Evolutionary conservation across 305 asterid genomes (phyloP), one percentile per base, ranked within the genome.

Genomic region (Fraxinus xanthoxyloides): DNA sequence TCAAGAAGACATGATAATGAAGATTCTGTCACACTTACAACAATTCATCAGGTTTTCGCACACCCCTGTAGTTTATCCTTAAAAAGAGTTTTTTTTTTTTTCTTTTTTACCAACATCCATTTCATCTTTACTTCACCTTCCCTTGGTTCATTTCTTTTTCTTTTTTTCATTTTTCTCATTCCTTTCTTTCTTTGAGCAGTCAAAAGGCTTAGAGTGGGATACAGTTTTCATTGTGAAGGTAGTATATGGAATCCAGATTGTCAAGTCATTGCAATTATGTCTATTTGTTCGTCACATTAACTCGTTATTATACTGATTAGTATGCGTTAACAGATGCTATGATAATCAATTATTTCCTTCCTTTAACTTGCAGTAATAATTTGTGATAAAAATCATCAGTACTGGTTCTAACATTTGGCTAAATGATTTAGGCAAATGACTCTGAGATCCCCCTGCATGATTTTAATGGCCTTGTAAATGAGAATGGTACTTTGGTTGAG

Each of bases 181-280:
- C 73, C 30, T 84, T 54, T 77, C 81, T 31, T 79, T 86, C 23
- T 59, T 77, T 77, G 84, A 85, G 88, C 92, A 96, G 99, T 94
- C 99, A 76, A 96, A 96, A 89, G 98, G 99, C 86, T 87, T 96
- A 87, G 99, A 96, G 83, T 96, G 99, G 99, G 98, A 94, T 85
- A 91, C 97, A 74, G 98, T 96, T 90, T 96, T 96, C 92, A 91
- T 96, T 84, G 94, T 94, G 85, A 96, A 95, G 99, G 99, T 95
- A 92, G 81, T 74, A 80, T 48, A 43, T 81, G 80, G 63, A 72
- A 82, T 67, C 73, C 65, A 80, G 74, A 30, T 69, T 82, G 79
- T 76, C 43, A 83, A 63, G 34, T 65, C 79, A 26, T 65, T 79
- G 38, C 75, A 30, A 13, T 38, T 73, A 79, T 77, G 75, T 70